Percentiles rank a stretch among this genome's conserved stretches.
Conservation (phyloP, 148 eudicot species). For the Persicaria tinctoria region DNA sequence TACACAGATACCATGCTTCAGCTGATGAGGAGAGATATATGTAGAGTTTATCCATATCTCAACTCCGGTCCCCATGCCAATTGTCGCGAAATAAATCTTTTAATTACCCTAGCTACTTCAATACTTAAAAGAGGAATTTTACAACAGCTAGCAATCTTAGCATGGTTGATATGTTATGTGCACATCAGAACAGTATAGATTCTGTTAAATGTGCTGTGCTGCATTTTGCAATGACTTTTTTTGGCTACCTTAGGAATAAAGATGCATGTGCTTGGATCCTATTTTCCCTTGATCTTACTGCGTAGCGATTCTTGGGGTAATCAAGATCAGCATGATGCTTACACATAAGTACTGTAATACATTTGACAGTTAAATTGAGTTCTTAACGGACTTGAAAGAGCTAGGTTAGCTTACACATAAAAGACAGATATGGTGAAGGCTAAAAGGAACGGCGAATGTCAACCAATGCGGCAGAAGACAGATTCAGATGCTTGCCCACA, state of each 20-base stretch:
- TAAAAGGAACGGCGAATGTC: not conserved
- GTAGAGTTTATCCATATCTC: constrained; percentile 8
- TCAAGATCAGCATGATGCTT: no score
- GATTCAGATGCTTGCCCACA: constrained; percentile 5
- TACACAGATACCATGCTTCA: constrained; percentile 7
- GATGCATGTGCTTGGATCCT: not conserved
- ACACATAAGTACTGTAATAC: not conserved
- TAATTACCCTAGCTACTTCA: not conserved
- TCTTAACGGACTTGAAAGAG: not conserved
- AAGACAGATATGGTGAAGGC: not conserved
- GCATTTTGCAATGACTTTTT: not conserved
- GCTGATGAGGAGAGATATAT: constrained; percentile 11
- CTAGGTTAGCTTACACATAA: no score
- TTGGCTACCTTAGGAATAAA: not conserved
- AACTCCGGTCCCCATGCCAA: constrained; percentile 4
- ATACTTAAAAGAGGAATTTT: not conserved
- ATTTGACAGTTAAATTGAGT: no score
- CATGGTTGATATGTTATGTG: not conserved
- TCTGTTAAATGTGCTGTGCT: not conserved
- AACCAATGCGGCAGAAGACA: constrained; percentile 1
- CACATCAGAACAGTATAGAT: not conserved
- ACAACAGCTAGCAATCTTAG: not conserved
- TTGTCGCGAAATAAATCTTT: not conserved
- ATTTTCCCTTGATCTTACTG: not conserved
- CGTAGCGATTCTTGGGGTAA: not conserved